Percentiles rank a stretch among this genome's conserved stretches.
Evolutionary conservation across 306 rosid species (phyloP).

Genomic region (Lathyrus tuberosus): DNA sequence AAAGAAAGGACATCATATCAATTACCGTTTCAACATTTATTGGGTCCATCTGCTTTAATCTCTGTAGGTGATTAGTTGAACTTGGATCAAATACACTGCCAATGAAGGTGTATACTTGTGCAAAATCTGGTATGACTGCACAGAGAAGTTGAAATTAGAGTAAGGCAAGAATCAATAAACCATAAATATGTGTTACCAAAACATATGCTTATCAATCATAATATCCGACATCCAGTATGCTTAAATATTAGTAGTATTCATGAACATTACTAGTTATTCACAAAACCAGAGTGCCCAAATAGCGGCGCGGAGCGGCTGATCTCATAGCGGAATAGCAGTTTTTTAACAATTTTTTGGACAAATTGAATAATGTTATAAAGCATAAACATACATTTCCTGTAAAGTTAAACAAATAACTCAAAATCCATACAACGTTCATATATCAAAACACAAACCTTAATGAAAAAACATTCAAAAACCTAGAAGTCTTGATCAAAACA

Average conservation of each 20-base stretch:
- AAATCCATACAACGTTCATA: too few relatives aligned
- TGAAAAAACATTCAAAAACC: too few relatives aligned
- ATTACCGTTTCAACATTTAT: slow-evolving; percentile 86
- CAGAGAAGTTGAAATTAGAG: slow-evolving; percentile 31
- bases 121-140: slow-evolving; percentile 87
- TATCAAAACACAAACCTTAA: too few relatives aligned
- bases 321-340: too few relatives aligned
- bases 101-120: slow-evolving; percentile 77
- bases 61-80: slow-evolving; percentile 65
- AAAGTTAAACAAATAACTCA: neutral
- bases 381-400: too few relatives aligned
- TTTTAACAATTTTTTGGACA: too few relatives aligned
- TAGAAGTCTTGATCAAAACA: too few relatives aligned
- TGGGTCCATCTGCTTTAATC: slow-evolving; percentile 78
- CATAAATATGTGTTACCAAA: slow-evolving; percentile 14
- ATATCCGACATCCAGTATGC: neutral
- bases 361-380: too few relatives aligned
- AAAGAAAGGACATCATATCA: slow-evolving; percentile 16
- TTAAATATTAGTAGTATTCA: neutral
- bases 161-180: slow-evolving; percentile 22
- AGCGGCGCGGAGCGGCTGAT: too few relatives aligned
- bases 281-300: too few relatives aligned
- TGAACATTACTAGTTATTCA: neutral
- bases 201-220: slow-evolving; percentile 10
- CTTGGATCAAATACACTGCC: slow-evolving; percentile 88